Percentiles rank a stretch among this genome's conserved stretches.
phyloP scores from a whole-genome alignment of 805 yeast species.

The Wickerhamiella sorbophila region DNA sequence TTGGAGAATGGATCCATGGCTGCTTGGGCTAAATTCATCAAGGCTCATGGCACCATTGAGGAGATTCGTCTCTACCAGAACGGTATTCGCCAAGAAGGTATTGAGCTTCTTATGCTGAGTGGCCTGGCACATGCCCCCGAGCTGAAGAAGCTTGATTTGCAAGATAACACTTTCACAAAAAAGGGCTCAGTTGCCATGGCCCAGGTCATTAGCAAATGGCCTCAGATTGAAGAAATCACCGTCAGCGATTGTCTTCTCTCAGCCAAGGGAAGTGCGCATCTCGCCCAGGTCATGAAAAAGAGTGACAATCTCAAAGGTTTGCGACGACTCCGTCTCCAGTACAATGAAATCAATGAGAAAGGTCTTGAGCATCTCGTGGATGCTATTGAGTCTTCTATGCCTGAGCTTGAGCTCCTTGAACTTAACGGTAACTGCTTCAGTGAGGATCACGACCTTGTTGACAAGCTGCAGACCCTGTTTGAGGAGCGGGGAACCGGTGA shows the following conservation, averaged over 20 bases:
- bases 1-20: constrained; percentile 88
- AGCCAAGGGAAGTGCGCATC: constrained; percentile 56
- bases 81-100: constrained; percentile 93
- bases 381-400: constrained; percentile 41
- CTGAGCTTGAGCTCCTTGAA: constrained; percentile 52
- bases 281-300: constrained; percentile 24
- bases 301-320: constrained; percentile 26
- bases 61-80: constrained; percentile 78
- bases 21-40: constrained; percentile 71
- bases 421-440: constrained; percentile 87
- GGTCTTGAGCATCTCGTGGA: constrained; percentile 46
- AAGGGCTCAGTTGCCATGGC: constrained; percentile 55
- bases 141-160: constrained; percentile 65
- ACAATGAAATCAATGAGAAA: constrained; percentile 64
- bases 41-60: constrained; percentile 61
- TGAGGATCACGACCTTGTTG: constrained; percentile 67
- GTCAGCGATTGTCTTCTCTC: constrained; percentile 82
- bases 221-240: constrained; percentile 55
- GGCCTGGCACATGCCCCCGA: constrained; percentile 53
- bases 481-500: constrained; percentile 65
- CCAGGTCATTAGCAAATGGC: constrained; percentile 47
- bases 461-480: constrained; percentile 45
- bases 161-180: constrained; percentile 85
- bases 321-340: constrained; percentile 59
- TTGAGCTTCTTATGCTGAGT: constrained; percentile 51